Evolutionary conservation across 768 basidiomycete genomes (phyloP).

Genomic region (Tylopilus felleus): DNA sequence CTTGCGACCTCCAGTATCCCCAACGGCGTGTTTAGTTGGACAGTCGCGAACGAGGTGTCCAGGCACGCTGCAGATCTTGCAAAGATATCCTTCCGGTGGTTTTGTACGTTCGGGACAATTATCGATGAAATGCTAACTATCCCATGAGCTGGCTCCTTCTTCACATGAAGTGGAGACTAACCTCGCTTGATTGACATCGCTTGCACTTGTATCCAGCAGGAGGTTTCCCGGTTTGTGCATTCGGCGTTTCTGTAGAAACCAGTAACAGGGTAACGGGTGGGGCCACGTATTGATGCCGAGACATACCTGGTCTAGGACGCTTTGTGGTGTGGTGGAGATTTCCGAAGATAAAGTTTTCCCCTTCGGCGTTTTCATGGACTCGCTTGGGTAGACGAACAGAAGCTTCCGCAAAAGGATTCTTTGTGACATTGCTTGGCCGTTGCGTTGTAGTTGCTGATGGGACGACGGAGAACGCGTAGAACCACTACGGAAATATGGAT

Average conservation of each 20-base stretch:
- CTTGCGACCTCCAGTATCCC: conserved; percentile 80
- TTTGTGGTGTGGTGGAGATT: conserved; percentile 56
- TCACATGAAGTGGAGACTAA: conserved; percentile 28
- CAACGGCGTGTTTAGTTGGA: conserved; percentile 71
- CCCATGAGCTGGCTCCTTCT: conserved; percentile 2
- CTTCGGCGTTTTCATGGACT: conserved; percentile 40
- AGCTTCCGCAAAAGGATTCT: conserved; percentile 62
- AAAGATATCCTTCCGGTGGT: conserved; percentile 83
- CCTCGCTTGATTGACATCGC: conserved; percentile 74
- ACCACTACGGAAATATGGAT: conserved; percentile 61
- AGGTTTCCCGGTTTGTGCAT: conserved; percentile 52
- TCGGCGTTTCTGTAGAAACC: conserved; percentile 12
- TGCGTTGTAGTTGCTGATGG: conserved; percentile 44
- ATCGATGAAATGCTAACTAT: conserved; percentile 65
- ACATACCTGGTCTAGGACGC: conserved; percentile 53
- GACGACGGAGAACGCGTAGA: conserved; percentile 90
- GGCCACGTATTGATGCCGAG: background rate
- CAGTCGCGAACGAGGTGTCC: conserved; percentile 90
- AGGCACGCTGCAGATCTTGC: conserved; percentile 81
- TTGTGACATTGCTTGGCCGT: conserved; percentile 60
- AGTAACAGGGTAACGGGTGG: background rate
- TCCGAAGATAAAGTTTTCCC: conserved; percentile 70
- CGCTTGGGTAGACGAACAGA: conserved; percentile 49
- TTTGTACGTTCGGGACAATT: conserved; percentile 71
- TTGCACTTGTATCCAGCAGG: conserved; percentile 74